Conservation (phyloP, 768 basidiomycete genomes). For the Suillus placidus region DNA sequence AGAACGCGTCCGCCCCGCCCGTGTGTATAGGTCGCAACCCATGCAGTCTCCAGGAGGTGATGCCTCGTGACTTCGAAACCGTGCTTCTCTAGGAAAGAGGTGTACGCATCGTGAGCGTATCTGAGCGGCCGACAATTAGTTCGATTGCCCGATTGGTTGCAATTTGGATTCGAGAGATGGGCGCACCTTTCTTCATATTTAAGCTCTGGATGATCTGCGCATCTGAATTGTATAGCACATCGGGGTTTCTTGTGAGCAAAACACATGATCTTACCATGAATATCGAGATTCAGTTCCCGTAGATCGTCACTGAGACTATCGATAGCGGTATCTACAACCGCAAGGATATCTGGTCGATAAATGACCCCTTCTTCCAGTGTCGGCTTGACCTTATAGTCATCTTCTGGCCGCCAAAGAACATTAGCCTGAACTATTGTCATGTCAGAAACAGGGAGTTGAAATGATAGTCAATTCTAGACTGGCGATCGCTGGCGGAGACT, state of each 20-base stretch:
- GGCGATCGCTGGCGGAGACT: neutral
- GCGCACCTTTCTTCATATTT: slow-evolving; percentile 61
- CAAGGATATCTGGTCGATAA: slow-evolving; percentile 54
- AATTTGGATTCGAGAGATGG: neutral
- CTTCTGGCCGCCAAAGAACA: slow-evolving; percentile 43
- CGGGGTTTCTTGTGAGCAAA: neutral
- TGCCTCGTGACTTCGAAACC: slow-evolving; percentile 67
- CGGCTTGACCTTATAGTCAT: slow-evolving; percentile 19
- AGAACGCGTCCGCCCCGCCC: slow-evolving; percentile 70
- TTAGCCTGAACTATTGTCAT: slow-evolving; percentile 7
- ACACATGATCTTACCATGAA: slow-evolving; percentile 51
- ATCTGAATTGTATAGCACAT: neutral
- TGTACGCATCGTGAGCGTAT: slow-evolving; percentile 71
- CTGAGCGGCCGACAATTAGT: slow-evolving; percentile 34
- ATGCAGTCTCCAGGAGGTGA: slow-evolving; percentile 70
- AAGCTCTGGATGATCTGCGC: slow-evolving; percentile 68
- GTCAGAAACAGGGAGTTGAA: too few species aligned
- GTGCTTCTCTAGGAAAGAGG: slow-evolving; percentile 64
- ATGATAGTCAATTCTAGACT: neutral
- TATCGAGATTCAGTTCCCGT: slow-evolving; percentile 62
- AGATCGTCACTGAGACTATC: slow-evolving; percentile 52
- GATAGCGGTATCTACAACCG: slow-evolving; percentile 56
- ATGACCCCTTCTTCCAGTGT: slow-evolving; percentile 26
- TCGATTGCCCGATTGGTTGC: neutral
- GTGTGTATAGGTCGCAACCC: slow-evolving; percentile 68